A percentile compares a stretch with the other conserved stretches of the same genome.
Conservation (phyloP, 2,329 filamentous ascomycete genomes). For the Volutella citrinella region DNA sequence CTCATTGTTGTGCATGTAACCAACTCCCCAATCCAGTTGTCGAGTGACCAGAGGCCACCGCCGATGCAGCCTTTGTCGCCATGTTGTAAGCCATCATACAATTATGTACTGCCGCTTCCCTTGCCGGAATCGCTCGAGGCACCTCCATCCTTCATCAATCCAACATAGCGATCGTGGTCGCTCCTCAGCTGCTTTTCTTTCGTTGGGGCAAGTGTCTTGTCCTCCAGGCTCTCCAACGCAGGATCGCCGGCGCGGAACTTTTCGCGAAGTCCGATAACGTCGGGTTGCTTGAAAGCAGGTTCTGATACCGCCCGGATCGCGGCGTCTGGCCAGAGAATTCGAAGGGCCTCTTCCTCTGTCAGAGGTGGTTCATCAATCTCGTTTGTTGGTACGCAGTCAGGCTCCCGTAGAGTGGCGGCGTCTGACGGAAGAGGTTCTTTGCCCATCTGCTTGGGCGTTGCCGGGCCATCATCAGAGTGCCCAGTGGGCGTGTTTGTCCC, state of each 20-base stretch:
- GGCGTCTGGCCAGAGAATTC: slow-evolving; percentile 38
- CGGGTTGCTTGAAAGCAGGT: slow-evolving; percentile 4
- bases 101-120: too few relatives aligned
- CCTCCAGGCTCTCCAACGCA: slow-evolving; percentile 31
- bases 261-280: slow-evolving; percentile 31
- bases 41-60: too few relatives aligned
- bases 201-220: slow-evolving; percentile 35
- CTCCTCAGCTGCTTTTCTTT: slow-evolving; percentile 34
- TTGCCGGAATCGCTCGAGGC: too few relatives aligned
- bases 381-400: slow-evolving; percentile 10
- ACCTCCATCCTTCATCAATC: slow-evolving; percentile 20
- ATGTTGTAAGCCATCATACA: too few relatives aligned
- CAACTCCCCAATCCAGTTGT: too few relatives aligned
- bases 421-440: slow-evolving; percentile 8
- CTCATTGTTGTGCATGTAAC: too few relatives aligned
- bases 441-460: slow-evolving; percentile 17
- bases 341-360: slow-evolving; percentile 38
- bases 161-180: slow-evolving; percentile 29
- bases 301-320: slow-evolving; percentile 15
- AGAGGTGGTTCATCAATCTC: slow-evolving; percentile 30
- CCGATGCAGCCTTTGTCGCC: too few relatives aligned
- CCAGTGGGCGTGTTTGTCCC: slow-evolving; percentile 18
- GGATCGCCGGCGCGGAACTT: slow-evolving; percentile 39
- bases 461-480: slow-evolving; percentile 13
- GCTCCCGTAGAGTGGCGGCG: slow-evolving; percentile 5